These are phyloP conservation scores for Nymphaea colorata DNA, from an alignment of 164 flowering plant species.

Conservation along the genomic window DNA sequence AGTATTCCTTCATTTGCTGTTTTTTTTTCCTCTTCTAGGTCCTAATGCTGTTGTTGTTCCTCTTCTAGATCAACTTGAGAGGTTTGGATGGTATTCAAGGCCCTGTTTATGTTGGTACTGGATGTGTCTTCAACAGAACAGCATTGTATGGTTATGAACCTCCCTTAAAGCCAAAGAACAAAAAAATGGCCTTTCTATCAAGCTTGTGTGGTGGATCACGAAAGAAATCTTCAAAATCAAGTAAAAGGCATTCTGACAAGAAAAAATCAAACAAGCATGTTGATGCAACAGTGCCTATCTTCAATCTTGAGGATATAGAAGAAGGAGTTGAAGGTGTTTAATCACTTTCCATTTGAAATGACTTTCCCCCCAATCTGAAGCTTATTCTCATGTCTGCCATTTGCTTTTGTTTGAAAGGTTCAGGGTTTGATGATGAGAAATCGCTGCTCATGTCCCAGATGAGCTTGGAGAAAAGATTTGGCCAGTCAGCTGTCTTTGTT, in stretches of 20 bases:
- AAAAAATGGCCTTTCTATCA: conserved; percentile 18
- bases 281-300: conserved; percentile 39
- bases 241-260: conserved; percentile 21
- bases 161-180: conserved; percentile 29
- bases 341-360: background rate
- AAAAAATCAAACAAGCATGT: conserved; percentile 32
- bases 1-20: background rate
- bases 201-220: conserved; percentile 28
- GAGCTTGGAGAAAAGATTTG: conserved; percentile 40
- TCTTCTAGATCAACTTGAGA: conserved; percentile 40
- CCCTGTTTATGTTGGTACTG: conserved; percentile 29
- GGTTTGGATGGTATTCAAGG: conserved; percentile 43
- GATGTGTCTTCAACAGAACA: conserved; percentile 50
- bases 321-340: conserved; percentile 36
- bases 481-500: conserved; percentile 37
- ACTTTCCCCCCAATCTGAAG: background rate
- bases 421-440: conserved; percentile 21
- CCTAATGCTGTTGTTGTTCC: background rate
- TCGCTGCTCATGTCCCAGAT: conserved; percentile 23
- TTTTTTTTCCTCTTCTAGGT: background rate
- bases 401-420: conserved; percentile 8
- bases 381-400: background rate
- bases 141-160: conserved; percentile 51
- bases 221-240: conserved; percentile 22
- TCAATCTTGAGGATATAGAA: conserved; percentile 44